Evolutionary conservation across 495 filamentous ascomycete genomes (phyloP).

Genomic region (Neurospora sp.): DNA sequence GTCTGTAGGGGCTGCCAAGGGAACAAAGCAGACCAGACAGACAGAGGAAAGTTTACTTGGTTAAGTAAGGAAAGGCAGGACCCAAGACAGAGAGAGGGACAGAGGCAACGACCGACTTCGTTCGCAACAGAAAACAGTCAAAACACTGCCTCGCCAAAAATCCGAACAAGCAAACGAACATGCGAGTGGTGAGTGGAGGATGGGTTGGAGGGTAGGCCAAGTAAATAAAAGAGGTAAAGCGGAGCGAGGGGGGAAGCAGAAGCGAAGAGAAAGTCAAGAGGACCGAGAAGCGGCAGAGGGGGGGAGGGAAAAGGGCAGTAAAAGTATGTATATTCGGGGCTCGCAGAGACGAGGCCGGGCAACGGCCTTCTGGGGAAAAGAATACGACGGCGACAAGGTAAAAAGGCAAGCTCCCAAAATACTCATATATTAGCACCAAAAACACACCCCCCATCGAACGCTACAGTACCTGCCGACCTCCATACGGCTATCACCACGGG

Average conservation of each 20-base stretch:
- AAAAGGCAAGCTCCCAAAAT: neutral
- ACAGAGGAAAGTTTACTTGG: neutral
- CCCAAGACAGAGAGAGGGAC: neutral
- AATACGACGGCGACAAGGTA: neutral
- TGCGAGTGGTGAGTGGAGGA: neutral
- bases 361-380: neutral
- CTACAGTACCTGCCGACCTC: neutral
- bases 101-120: slow-evolving; percentile 8
- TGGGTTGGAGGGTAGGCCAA: neutral
- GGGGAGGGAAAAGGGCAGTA: neutral
- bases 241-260: neutral
- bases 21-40: neutral
- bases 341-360: neutral
- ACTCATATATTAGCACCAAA: neutral
- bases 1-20: neutral
- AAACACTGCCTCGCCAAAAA: neutral
- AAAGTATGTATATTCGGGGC: neutral
- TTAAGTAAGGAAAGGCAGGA: neutral
- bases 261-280: neutral
- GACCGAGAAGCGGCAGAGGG: neutral
- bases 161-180: slow-evolving; percentile 1
- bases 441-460: neutral
- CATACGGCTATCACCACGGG: neutral
- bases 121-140: neutral
- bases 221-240: slow-evolving; percentile 1